Evolutionary conservation across 2,329 filamentous ascomycete species (phyloP).

Genomic region (Aspergillus sp.): DNA sequence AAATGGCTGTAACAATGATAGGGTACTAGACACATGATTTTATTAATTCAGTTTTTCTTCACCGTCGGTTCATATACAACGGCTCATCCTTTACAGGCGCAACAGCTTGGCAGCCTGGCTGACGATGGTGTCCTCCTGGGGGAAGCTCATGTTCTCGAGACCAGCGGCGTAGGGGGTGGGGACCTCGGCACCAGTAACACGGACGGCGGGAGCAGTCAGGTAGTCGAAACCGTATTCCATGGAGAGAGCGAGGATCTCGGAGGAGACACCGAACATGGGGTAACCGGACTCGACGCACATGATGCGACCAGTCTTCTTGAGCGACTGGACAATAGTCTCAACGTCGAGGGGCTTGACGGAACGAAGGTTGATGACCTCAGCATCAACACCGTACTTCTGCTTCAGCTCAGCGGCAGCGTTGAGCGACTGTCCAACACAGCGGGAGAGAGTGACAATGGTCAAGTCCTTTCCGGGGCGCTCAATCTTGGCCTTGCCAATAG

Average conservation of each 20-base stretch:
- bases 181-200: slow-evolving; percentile 94
- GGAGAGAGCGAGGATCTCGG: slow-evolving; percentile 89
- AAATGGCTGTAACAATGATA: slow-evolving; percentile 21
- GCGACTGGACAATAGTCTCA: slow-evolving; percentile 90
- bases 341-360: slow-evolving; percentile 96
- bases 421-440: slow-evolving; percentile 90
- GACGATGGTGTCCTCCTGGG: slow-evolving; percentile 83
- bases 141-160: slow-evolving; percentile 95
- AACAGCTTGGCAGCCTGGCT: slow-evolving; percentile 87
- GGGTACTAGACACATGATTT: slow-evolving; percentile 38
- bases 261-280: slow-evolving; percentile 88
- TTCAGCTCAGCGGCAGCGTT: slow-evolving; percentile 87
- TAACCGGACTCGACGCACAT: slow-evolving; percentile 93
- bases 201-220: slow-evolving; percentile 87
- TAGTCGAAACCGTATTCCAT: slow-evolving; percentile 99
- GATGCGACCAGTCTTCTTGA: slow-evolving; percentile 97
- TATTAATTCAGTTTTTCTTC: slow-evolving; percentile 29
- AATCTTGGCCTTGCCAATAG: slow-evolving; percentile 98
- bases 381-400: slow-evolving; percentile 93
- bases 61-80: slow-evolving; percentile 10
- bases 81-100: slow-evolving; percentile 59
- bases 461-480: slow-evolving; percentile 94
- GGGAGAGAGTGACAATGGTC: slow-evolving; percentile 91
- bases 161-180: slow-evolving; percentile 93
- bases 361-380: slow-evolving; percentile 96